Conservation (phyloP, 1,284 basidiomycete genomes). For the Cystobasidium sp. region DNA sequence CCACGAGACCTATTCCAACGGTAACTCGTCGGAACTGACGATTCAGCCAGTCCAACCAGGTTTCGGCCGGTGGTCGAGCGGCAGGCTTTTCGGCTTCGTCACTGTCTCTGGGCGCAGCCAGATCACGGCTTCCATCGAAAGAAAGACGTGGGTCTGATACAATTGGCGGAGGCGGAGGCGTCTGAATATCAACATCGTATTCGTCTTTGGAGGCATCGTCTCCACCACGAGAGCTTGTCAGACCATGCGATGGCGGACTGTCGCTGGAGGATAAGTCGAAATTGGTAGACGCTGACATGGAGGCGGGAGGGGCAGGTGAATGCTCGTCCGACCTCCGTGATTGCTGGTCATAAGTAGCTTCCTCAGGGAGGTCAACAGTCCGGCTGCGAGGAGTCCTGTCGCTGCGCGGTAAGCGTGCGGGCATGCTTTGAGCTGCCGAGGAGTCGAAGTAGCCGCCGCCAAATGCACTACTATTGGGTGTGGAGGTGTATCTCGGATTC, state of each 20-base stretch:
- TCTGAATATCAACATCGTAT: background rate
- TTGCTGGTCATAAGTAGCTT: background rate
- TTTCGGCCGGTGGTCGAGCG: background rate
- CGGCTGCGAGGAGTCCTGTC: conserved; percentile 4
- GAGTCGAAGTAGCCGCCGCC: background rate
- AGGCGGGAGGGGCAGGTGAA: conserved; percentile 11
- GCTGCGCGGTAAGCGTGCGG: background rate
- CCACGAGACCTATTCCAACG: conserved; percentile 16
- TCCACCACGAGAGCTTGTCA: conserved; percentile 18
- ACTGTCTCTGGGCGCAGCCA: background rate
- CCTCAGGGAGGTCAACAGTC: background rate
- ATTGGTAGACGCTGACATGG: conserved; percentile 21
- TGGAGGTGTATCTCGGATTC: background rate
- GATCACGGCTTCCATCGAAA: background rate
- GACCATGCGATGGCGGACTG: conserved; percentile 16
- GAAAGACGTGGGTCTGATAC: background rate
- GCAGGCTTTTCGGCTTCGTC: background rate
- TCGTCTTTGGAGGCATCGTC: background rate
- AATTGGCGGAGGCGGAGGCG: background rate
- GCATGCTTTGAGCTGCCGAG: background rate
- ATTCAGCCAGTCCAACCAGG: conserved; percentile 19
- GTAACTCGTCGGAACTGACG: background rate
- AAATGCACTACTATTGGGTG: background rate
- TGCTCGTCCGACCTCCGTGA: background rate
- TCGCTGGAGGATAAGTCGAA: conserved; percentile 16